A percentile compares a stretch with the other conserved stretches of the same genome.
phyloP scores from a whole-genome alignment of 2,329 filamentous ascomycete species.

The Cercospora sesami region DNA sequence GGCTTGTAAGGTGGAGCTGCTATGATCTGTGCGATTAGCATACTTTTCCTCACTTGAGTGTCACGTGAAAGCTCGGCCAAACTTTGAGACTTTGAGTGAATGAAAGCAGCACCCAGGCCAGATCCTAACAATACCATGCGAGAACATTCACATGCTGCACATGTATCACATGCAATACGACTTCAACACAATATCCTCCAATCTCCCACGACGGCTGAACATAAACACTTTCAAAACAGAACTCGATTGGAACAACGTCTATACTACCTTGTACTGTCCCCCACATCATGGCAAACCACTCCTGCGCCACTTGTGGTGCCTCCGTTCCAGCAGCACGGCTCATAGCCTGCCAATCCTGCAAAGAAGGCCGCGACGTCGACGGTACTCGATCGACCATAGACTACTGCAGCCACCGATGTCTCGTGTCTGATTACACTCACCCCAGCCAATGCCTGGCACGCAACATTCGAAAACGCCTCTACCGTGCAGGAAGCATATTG shows the following conservation, averaged over 20 bases:
- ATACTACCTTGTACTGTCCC: not conserved
- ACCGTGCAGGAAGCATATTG: not conserved
- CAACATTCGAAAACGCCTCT: constrained; percentile 2
- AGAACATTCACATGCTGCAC: not conserved
- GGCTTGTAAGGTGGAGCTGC: not conserved
- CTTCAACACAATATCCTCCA: not conserved
- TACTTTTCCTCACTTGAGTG: not conserved
- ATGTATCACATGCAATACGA: not conserved
- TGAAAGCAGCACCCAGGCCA: not conserved
- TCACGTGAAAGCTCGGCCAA: not conserved
- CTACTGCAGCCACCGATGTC: not conserved
- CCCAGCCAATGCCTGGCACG: not conserved
- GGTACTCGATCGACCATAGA: not conserved
- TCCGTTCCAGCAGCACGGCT: not conserved
- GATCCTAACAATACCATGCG: not conserved
- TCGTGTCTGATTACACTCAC: not conserved
- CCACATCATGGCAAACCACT: not conserved
- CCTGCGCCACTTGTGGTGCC: not conserved
- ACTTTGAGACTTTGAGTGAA: not conserved
- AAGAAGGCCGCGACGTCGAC: constrained; percentile 1
- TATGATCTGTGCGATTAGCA: no score
- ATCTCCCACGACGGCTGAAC: not conserved
- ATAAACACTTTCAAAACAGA: not conserved
- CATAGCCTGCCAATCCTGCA: not conserved
- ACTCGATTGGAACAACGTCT: not conserved